A percentile compares a stretch with the other conserved stretches of the same genome.
phyloP scores from a whole-genome alignment of 805 yeast genomes.

The Yarrowia porcina region DNA sequence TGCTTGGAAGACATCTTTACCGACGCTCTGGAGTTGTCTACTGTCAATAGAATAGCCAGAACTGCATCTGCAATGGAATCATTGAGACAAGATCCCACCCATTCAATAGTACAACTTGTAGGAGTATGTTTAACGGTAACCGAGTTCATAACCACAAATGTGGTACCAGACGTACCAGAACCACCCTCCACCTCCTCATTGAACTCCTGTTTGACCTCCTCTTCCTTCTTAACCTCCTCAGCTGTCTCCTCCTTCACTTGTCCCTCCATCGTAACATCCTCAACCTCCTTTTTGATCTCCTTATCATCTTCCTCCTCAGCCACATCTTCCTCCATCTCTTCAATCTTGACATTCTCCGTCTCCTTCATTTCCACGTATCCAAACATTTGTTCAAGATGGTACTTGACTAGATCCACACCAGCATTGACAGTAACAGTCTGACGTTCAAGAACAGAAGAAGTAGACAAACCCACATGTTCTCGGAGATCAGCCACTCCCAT shows the following conservation, averaged over 20 bases:
- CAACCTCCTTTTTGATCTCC: slow-evolving; percentile 35
- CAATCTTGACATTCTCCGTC: slow-evolving; percentile 43
- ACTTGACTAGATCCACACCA: slow-evolving; percentile 70
- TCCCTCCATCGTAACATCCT: neutral
- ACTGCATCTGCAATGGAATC: slow-evolving; percentile 95
- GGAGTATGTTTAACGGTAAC: slow-evolving; percentile 51
- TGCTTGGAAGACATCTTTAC: slow-evolving; percentile 74
- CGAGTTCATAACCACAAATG: slow-evolving; percentile 59
- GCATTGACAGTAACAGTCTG: slow-evolving; percentile 79
- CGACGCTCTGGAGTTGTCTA: slow-evolving; percentile 92
- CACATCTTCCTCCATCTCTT: slow-evolving; percentile 27
- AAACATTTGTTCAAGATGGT: slow-evolving; percentile 96
- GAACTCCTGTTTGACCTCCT: neutral
- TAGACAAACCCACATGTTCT: slow-evolving; percentile 81
- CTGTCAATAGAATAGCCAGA: slow-evolving; percentile 83
- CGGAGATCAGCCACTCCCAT: slow-evolving; percentile 83
- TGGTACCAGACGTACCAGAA: slow-evolving; percentile 3
- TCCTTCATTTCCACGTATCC: slow-evolving; percentile 67
- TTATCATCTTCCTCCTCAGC: slow-evolving; percentile 37
- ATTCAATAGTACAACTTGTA: slow-evolving; percentile 65
- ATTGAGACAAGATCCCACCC: slow-evolving; percentile 85
- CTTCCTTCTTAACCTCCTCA: neutral
- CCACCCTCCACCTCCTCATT: neutral
- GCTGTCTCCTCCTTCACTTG: neutral
- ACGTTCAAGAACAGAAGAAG: slow-evolving; percentile 78